A percentile compares a stretch with the other conserved stretches of the same genome.
These are phyloP conservation scores for Capsicum baccatum DNA, from an alignment of 257 asterid genomes.

Conservation along the genomic window DNA sequence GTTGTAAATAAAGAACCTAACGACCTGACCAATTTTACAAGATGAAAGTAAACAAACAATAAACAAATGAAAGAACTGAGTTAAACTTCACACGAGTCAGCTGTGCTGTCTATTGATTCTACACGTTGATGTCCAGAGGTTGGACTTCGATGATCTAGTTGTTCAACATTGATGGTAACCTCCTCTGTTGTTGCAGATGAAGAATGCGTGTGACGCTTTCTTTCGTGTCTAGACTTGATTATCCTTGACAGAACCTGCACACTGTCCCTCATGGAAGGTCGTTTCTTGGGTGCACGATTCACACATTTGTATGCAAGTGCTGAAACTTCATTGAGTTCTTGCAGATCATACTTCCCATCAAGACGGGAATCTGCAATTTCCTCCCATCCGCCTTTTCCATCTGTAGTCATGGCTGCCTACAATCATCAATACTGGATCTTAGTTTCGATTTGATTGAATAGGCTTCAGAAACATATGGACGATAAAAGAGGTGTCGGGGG, in stretches of 20 bases:
- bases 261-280: slow-evolving; percentile 87
- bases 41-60: slow-evolving; percentile 25
- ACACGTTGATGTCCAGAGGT: slow-evolving; percentile 54
- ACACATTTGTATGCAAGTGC: slow-evolving; percentile 86
- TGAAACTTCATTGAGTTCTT: slow-evolving; percentile 75
- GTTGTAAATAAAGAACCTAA: background rate
- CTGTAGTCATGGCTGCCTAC: slow-evolving; percentile 95
- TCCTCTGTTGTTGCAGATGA: slow-evolving; percentile 56
- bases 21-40: slow-evolving; percentile 41
- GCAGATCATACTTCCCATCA: slow-evolving; percentile 65
- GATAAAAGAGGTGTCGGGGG: background rate
- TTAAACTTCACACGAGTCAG: slow-evolving; percentile 68
- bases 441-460: background rate
- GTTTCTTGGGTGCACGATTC: slow-evolving; percentile 56
- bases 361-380: slow-evolving; percentile 86
- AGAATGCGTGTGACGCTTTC: slow-evolving; percentile 48
- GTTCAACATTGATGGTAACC: slow-evolving; percentile 55
- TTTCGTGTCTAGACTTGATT: slow-evolving; percentile 49
- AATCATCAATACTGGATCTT: slow-evolving; percentile 23
- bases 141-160: slow-evolving; percentile 45
- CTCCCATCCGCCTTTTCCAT: slow-evolving; percentile 92
- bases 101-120: slow-evolving; percentile 72
- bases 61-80: slow-evolving; percentile 30
- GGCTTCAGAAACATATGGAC: background rate
- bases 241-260: slow-evolving; percentile 79